These are phyloP conservation scores for Colletotrichum limetticola DNA, from an alignment of 2,329 filamentous ascomycete species.

Conservation along the genomic window DNA sequence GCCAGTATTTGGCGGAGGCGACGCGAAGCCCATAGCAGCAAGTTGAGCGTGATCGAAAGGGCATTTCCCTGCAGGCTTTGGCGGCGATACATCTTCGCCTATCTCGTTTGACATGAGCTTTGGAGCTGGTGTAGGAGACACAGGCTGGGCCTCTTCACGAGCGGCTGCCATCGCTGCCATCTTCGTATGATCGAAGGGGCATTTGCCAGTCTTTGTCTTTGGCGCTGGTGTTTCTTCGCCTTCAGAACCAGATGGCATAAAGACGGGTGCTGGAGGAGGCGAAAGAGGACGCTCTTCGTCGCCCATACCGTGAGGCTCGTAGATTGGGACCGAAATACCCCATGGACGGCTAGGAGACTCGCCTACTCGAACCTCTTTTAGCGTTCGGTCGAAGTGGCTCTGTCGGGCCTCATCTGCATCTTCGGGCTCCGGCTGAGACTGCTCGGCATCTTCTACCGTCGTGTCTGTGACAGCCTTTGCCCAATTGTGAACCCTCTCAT, in stretches of 20 bases:
- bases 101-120: conserved; percentile 58
- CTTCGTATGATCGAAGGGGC: conserved; percentile 68
- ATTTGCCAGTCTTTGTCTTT: conserved; percentile 55
- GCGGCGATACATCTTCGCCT: conserved; percentile 36
- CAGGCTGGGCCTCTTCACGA: conserved; percentile 43
- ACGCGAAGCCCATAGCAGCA: conserved; percentile 43
- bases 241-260: conserved; percentile 54
- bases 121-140: conserved; percentile 68
- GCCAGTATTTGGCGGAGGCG: conserved; percentile 26
- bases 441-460: conserved; percentile 52
- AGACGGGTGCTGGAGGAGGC: conserved; percentile 67
- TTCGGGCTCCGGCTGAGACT: conserved; percentile 19
- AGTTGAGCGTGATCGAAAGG: conserved; percentile 67
- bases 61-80: conserved; percentile 59
- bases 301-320: conserved; percentile 52
- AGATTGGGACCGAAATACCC: conserved; percentile 85
- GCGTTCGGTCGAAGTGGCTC: conserved; percentile 82
- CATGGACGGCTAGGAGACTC: conserved; percentile 94
- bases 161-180: conserved; percentile 46
- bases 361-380: conserved; percentile 92
- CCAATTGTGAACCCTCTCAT: conserved; percentile 86
- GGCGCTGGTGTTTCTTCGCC: conserved; percentile 38
- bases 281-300: conserved; percentile 58
- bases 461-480: conserved; percentile 77
- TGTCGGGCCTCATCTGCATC: conserved; percentile 68